These are phyloP conservation scores for Cladosporium phlei DNA, from an alignment of 2,329 filamentous ascomycete species.

Conservation along the genomic window DNA sequence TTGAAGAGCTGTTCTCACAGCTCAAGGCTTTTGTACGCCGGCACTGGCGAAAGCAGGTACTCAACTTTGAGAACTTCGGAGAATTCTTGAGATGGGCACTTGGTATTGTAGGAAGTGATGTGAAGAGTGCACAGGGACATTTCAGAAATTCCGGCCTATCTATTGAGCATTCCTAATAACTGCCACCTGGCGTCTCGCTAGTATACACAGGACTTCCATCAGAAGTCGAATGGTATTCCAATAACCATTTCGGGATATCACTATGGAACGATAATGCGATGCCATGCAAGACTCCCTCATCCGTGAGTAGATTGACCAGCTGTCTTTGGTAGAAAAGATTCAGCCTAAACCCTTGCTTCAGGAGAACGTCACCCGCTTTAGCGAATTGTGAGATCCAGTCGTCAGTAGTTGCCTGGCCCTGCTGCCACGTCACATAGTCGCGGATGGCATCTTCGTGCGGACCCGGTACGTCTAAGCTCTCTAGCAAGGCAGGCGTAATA, in stretches of 20 bases:
- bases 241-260: conserved; percentile 2
- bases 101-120: conserved; percentile 3
- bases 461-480: neutral
- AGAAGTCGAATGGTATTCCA: neutral
- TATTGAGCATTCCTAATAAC: conserved; percentile 1
- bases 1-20: conserved; percentile 18
- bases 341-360: conserved; percentile 2
- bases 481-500: neutral
- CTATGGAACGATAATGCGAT: neutral
- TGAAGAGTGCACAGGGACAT: conserved; percentile 9
- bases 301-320: conserved; percentile 1
- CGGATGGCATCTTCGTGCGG: neutral
- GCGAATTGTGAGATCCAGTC: conserved; percentile 9
- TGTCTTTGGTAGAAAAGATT: conserved; percentile 6
- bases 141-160: conserved; percentile 10
- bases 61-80: conserved; percentile 5
- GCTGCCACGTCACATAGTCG: conserved; percentile 5
- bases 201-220: neutral
- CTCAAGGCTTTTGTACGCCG: conserved; percentile 21
- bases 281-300: neutral
- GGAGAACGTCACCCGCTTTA: conserved; percentile 6
- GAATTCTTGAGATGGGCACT: conserved; percentile 11
- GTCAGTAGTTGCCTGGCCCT: neutral
- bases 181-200: neutral
- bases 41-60: conserved; percentile 13